Conservation (phyloP, 2,329 filamentous ascomycete species). For the Arthrobotrys iridis region DNA sequence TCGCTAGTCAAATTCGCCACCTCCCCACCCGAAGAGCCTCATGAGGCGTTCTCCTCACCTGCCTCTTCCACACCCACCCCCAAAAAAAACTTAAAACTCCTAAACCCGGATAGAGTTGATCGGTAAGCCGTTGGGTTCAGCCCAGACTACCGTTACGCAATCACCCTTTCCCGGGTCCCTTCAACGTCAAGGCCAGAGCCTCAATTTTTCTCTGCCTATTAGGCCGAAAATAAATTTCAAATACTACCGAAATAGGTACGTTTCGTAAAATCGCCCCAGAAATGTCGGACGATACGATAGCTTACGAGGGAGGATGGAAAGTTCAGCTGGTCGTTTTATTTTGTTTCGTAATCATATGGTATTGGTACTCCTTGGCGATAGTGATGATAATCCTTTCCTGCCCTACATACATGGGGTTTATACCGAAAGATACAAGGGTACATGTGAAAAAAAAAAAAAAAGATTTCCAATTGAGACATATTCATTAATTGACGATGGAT, state of each 20-base stretch:
- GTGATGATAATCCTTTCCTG: background rate
- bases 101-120: background rate
- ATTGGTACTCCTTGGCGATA: background rate
- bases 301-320: background rate
- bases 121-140: constrained; percentile 26
- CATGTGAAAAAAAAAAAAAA: constrained; percentile 11
- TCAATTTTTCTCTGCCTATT: constrained; percentile 3
- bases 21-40: constrained; percentile 27
- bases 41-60: constrained; percentile 32
- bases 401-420: constrained; percentile 48
- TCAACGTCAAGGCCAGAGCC: constrained; percentile 45
- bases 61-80: constrained; percentile 5
- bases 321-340: background rate
- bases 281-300: background rate
- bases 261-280: background rate
- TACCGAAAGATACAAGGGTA: constrained; percentile 20
- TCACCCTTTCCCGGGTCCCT: background rate
- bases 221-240: constrained; percentile 25
- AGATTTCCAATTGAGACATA: constrained; percentile 4
- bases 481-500: too few species aligned
- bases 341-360: constrained; percentile 11
- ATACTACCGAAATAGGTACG: constrained; percentile 6
- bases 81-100: background rate
- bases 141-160: constrained; percentile 46
- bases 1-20: constrained; percentile 26